Base-by-base conservation (phyloP, 1,139 yeast species). In the Kodamaea alishanica region DNA sequence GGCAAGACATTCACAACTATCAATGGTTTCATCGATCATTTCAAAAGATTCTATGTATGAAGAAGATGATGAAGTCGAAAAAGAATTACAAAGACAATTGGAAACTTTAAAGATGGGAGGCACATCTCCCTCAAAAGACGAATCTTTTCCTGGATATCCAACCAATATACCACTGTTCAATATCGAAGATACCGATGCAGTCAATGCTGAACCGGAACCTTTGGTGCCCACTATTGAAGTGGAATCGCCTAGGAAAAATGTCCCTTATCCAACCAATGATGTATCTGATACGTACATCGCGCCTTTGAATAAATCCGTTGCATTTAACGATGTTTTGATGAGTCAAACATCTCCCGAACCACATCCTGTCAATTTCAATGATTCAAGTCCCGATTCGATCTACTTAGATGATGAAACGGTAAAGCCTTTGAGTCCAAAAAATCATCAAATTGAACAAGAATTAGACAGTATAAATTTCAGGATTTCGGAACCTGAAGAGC, bases 11-110 rank as follows among this genome's bases (percentile, higher is more conserved):
- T 65, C 71, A 43, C 72, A 65, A 37, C 44, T 66, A 23, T 70
- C 75, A 8, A 70, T 67, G 61, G 71, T 70, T 6, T 68, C 74
- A 45, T 70, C 75, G 0, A 66, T 70, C 36, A 56, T 70, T 11
- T 67, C 74, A 9, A 70, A 67, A 45, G 69, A 58, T 26, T 55
- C 64, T 2, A 44, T 49, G 26, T 53, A 57, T 41, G 43, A 44
- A 3, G 44, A 45, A 9, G 58, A 61, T n/a, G 74, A 57, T 23
- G 71, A 61, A 35, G 63, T 65, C 4, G 73, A 69, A 38, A 50
- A 52, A 40, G 75, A 69, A 42, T 57, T 71, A 39, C 65, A 69
- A 45, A 59, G 70, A 37, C 75, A 70, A 48, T 57, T 71, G 39
- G 63, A 62, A 34, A 51, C 51, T 10, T 60, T 70, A 53, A 71